Evolutionary conservation across 2,329 filamentous ascomycete genomes (phyloP).

Genomic region (Penicillium sp.): DNA sequence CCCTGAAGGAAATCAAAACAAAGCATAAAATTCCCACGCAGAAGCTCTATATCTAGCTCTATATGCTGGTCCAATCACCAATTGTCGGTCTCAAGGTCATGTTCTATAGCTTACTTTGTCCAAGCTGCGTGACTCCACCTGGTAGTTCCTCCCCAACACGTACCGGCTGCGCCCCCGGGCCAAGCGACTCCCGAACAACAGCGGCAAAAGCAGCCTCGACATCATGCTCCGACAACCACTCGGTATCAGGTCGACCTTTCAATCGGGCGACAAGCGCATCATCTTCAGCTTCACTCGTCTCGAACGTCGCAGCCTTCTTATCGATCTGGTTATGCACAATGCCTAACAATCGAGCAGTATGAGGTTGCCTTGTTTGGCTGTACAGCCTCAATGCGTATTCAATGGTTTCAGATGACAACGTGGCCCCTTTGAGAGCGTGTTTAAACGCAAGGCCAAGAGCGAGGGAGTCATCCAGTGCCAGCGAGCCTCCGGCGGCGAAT

Average conservation of each 20-base stretch:
- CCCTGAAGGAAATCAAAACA: too few species aligned
- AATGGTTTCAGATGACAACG: conserved; percentile 20
- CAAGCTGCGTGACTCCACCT: background rate
- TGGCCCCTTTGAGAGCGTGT: conserved; percentile 32
- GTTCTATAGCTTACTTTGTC: conserved; percentile 1
- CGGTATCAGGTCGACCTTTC: conserved; percentile 38
- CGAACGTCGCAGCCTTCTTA: background rate
- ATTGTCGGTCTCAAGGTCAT: background rate
- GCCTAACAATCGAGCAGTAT: conserved; percentile 41
- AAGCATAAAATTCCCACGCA: too few species aligned
- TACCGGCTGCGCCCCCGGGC: conserved; percentile 1
- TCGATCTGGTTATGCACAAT: conserved; percentile 33
- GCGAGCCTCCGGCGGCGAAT: conserved; percentile 33
- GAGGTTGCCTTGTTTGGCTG: conserved; percentile 46
- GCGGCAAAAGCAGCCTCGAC: conserved; percentile 42
- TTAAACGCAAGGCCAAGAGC: conserved; percentile 45
- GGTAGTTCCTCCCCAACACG: background rate
- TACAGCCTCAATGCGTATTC: conserved; percentile 42
- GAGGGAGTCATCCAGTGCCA: conserved; percentile 39
- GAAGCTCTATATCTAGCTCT: background rate
- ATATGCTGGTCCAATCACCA: background rate
- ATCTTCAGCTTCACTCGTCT: conserved; percentile 36
- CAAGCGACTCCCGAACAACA: background rate
- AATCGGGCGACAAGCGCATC: conserved; percentile 41
- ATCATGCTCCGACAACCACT: conserved; percentile 53